Base-by-base conservation (phyloP, 805 yeast genomes). In the Saccharomycopsis javanensis region DNA sequence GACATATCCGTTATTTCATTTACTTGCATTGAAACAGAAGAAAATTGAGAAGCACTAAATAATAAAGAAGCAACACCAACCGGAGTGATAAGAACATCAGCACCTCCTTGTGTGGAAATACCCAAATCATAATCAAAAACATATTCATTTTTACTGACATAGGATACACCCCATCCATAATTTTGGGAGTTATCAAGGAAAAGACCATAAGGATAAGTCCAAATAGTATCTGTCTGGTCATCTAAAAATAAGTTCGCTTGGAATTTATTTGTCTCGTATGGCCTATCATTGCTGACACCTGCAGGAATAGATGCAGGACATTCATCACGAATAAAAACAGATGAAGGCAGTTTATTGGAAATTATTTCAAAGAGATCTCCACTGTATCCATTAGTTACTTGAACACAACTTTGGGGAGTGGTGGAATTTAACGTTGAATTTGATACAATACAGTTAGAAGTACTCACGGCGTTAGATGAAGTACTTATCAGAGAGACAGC, bases 121-220 rank as follows among this genome's bases (percentile, higher is more conserved):
- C 66, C 35, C 67, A 83, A 76, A 56, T 82, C 85, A 6, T 85
- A 86, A 1, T 90, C 96, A 68, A 73, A 84, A 1, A 86, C 95
- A 59, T 79, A 69, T 62, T 86, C 88, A 5, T 72, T 63, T 1
- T 76, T 75, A 3, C 74, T 73, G 0, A 85, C 79, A 63, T 88
- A 89, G 30, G 86, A 77, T 52, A 85, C 72, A 1, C 88, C 90
- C 55, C 87, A 66, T 1, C 96, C 96, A 53, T 68, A 69, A 56
- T 74, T 6, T 64, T 66, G 33, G 69, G 71, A 55, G 77, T 81
- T 56, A 73, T 79, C 7, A 83, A 72, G 60, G 75, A 75, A 92
- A 91, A 87, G 5, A 86, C 70, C 31, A 88, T 86, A 87, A 1
- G 96, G 96, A 63, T 85, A 89, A 0, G 92, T 81, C 90, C 91